Percentiles rank a stretch among this genome's conserved stretches.
Evolutionary conservation across 805 yeast species (phyloP).

Genomic region (Wickerhamiella slavikovae): DNA sequence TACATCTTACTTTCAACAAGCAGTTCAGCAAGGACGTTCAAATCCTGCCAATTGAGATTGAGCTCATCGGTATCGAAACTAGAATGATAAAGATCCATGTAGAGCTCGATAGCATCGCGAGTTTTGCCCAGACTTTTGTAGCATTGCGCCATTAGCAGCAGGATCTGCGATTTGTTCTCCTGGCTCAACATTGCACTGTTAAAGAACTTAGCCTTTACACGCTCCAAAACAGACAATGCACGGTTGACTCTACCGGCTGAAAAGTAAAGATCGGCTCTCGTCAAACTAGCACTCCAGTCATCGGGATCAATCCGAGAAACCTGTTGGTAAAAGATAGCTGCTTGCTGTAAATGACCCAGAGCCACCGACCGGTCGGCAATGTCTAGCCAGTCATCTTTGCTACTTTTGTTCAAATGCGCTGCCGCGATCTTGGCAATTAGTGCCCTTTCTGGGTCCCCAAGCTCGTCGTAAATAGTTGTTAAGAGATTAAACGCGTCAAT

Average conservation of each 20-base stretch:
- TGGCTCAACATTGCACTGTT: slow-evolving; percentile 19
- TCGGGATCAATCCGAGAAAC: slow-evolving; percentile 72
- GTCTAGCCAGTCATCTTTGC: slow-evolving; percentile 70
- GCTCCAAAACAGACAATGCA: slow-evolving; percentile 12
- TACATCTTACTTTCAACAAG: slow-evolving; percentile 27
- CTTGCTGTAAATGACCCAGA: slow-evolving; percentile 43
- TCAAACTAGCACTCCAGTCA: slow-evolving; percentile 62
- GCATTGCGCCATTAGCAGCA: slow-evolving; percentile 11
- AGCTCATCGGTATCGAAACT: slow-evolving; percentile 12
- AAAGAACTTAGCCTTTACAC: slow-evolving; percentile 9
- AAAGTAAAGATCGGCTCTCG: slow-evolving; percentile 28
- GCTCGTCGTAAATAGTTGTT: slow-evolving; percentile 28
- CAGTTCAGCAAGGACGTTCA: slow-evolving; percentile 67
- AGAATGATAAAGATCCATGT: slow-evolving; percentile 8
- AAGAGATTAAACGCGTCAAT: slow-evolving; percentile 15
- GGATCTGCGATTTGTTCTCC: slow-evolving; percentile 21
- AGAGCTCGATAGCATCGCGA: slow-evolving; percentile 8
- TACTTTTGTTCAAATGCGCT: slow-evolving; percentile 49
- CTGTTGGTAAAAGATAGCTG: slow-evolving; percentile 41
- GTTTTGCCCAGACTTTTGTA: slow-evolving; percentile 9
- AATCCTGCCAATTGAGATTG: slow-evolving; percentile 66
- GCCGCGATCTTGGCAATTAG: slow-evolving; percentile 24
- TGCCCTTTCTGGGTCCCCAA: slow-evolving; percentile 18
- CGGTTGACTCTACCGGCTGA: slow-evolving; percentile 11
- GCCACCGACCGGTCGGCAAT: slow-evolving; percentile 64